Base-by-base conservation (phyloP, 2,329 filamentous ascomycete species). In the Fusarium subtropicale region DNA sequence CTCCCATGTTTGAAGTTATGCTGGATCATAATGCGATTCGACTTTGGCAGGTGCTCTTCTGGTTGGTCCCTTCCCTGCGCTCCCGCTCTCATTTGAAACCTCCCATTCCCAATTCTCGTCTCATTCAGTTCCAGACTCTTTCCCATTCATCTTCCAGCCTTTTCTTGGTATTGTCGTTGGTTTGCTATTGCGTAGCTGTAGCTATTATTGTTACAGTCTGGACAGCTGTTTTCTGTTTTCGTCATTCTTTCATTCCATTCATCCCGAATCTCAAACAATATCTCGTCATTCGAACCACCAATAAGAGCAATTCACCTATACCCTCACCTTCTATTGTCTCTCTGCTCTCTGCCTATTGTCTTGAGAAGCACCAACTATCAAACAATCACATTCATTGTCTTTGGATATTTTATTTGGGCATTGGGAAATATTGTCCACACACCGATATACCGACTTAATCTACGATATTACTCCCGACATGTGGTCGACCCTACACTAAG, bases 231-330 rank as follows among this genome's bases (percentile, higher is more conserved):
- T 57, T 60, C 41, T 71, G 59, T 48, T 72, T 66, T 61, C 60
- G 55, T 72, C 62, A 36, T 28, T 74, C 69, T 60, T 72, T 71
- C 64, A 66, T 75, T 71, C 65, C 57, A 59, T 65, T 71, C 56
- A 44, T 42, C 24, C 46, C 39, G 26, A 36, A 44, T 56, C 52
- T 68, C 30, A 62, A 50, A 71, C 64, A 73, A 64, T 60, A 66
- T 33, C 51, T 50, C 53, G 47, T 42, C 44, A 51, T 56, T 60
- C 46, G 15, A 68, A 50, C 55, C 48, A 52, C 52, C 39, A 45
- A 53, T 33, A 67, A 54, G 50, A 56, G 55, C 56, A 45, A 56
- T 54, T 33, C 58, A 59, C 59, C 64, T 56, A 48, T 47, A 54
- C 24, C 33, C 36, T 24, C 38, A 54, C 28, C 36, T 44, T 24